Conservation (phyloP, 768 basidiomycete genomes). For the Pleurotus cornucopiae region DNA sequence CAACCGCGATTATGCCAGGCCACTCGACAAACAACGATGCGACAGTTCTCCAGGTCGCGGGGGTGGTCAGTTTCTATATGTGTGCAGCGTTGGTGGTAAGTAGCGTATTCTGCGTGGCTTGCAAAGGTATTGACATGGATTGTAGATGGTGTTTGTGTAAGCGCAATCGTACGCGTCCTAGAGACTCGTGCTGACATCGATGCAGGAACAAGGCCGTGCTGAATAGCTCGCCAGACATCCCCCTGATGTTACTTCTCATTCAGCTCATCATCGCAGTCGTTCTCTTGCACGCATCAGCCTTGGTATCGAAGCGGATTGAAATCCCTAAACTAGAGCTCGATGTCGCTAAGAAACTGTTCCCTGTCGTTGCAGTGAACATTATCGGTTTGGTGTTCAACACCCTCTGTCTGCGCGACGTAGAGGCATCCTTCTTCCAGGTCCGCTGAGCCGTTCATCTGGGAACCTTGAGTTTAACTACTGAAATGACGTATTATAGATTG, state of each 20-base stretch:
- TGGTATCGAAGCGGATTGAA: slow-evolving; percentile 44
- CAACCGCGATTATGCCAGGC: neutral
- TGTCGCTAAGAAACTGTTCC: slow-evolving; percentile 53
- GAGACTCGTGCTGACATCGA: neutral
- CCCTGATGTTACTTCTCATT: slow-evolving; percentile 61
- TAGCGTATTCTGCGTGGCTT: slow-evolving; percentile 12
- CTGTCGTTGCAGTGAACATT: slow-evolving; percentile 68
- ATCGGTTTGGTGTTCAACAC: slow-evolving; percentile 77
- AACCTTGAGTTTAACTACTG: too few relatives aligned
- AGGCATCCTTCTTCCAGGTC: slow-evolving; percentile 81
- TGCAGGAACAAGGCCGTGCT: slow-evolving; percentile 74
- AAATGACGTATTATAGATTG: slow-evolving; percentile 47
- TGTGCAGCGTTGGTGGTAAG: slow-evolving; percentile 66
- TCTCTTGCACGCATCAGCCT: slow-evolving; percentile 52
- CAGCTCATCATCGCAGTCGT: slow-evolving; percentile 69
- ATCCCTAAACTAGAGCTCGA: slow-evolving; percentile 52
- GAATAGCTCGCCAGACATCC: slow-evolving; percentile 60
- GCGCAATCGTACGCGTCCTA: slow-evolving; percentile 8
- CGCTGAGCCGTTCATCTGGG: too few relatives aligned
- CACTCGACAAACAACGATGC: slow-evolving; percentile 19
- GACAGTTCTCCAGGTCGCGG: slow-evolving; percentile 50
- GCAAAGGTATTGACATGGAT: neutral
- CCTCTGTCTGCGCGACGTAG: slow-evolving; percentile 71
- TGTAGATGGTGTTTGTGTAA: slow-evolving; percentile 52
- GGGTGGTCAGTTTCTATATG: slow-evolving; percentile 81